Percentiles rank a stretch among this genome's conserved stretches.
phyloP scores from a whole-genome alignment of 2,329 filamentous ascomycete genomes.

The Myotisia sp. region DNA sequence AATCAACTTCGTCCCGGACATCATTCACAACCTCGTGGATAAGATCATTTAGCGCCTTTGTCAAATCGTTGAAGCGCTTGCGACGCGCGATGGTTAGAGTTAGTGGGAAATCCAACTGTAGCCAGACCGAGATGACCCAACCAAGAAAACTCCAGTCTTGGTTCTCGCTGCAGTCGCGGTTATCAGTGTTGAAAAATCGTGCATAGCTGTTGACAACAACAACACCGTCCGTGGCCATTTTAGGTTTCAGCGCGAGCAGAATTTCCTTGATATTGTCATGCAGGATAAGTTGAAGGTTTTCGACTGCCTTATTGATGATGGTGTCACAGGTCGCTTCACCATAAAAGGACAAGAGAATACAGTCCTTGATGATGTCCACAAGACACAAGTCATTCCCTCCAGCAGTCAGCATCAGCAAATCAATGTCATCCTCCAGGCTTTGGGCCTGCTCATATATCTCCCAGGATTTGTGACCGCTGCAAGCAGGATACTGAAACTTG shows the following conservation, averaged over 20 bases:
- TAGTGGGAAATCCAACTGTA: background rate
- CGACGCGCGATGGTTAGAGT: slow-evolving; percentile 17
- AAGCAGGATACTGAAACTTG: slow-evolving; percentile 20
- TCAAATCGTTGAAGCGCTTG: slow-evolving; percentile 19
- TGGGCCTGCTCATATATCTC: slow-evolving; percentile 19
- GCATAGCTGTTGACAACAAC: slow-evolving; percentile 21
- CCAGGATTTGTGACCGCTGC: slow-evolving; percentile 16
- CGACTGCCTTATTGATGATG: slow-evolving; percentile 14
- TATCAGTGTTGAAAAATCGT: slow-evolving; percentile 22
- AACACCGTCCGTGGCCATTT: slow-evolving; percentile 20
- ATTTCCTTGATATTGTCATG: slow-evolving; percentile 18
- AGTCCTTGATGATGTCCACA: slow-evolving; percentile 16
- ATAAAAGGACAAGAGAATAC: slow-evolving; percentile 13
- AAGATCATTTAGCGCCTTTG: slow-evolving; percentile 16
- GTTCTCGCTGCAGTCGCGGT: slow-evolving; percentile 14
- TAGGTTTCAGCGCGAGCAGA: slow-evolving; percentile 16
- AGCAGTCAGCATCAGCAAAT: slow-evolving; percentile 26
- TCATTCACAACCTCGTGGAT: slow-evolving; percentile 19
- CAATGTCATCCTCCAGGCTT: slow-evolving; percentile 16
- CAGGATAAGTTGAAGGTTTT: slow-evolving; percentile 18
- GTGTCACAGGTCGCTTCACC: slow-evolving; percentile 10
- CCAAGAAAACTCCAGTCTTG: slow-evolving; percentile 7
- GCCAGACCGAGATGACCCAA: background rate
- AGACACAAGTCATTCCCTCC: slow-evolving; percentile 29
- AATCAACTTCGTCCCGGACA: slow-evolving; percentile 15